Conservation (phyloP, 148 eudicot genomes). For the Nepenthes gracilis region DNA sequence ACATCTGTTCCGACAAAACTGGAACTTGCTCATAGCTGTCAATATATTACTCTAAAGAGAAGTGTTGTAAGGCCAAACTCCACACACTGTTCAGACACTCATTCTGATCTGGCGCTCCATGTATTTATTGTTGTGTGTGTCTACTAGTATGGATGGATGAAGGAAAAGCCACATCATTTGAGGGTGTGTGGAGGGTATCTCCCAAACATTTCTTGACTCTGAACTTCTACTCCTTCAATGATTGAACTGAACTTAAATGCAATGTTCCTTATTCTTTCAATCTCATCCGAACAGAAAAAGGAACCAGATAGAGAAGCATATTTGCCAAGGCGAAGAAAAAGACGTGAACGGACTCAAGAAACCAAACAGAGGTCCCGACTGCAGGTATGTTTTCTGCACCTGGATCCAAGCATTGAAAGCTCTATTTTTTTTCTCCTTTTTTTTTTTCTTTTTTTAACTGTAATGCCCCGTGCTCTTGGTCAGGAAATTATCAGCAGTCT, state of each 20-base stretch:
- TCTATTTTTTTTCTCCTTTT: background rate
- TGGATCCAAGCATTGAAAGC: background rate
- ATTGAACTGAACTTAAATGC: background rate
- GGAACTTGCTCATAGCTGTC: too few relatives aligned
- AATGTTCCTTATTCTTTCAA: background rate
- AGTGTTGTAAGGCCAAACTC: too few relatives aligned
- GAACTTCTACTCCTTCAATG: too few relatives aligned
- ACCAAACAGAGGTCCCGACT: slow-evolving; percentile 35
- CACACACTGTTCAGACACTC: too few relatives aligned
- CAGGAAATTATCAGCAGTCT: slow-evolving; percentile 43
- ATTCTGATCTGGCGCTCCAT: too few relatives aligned
- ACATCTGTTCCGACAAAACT: too few relatives aligned
- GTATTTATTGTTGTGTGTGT: too few relatives aligned
- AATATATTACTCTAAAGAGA: too few relatives aligned
- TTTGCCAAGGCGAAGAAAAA: slow-evolving; percentile 51
- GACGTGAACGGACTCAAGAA: slow-evolving; percentile 43
- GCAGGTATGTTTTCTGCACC: slow-evolving; percentile 34
- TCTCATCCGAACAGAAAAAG: slow-evolving; percentile 30
- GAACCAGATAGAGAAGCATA: slow-evolving; percentile 29
- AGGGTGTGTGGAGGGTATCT: too few relatives aligned
- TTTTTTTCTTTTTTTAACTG: background rate
- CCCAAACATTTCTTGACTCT: too few relatives aligned
- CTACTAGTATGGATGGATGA: too few relatives aligned
- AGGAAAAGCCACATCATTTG: too few relatives aligned
- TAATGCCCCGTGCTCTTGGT: background rate